Percentiles rank a stretch among this genome's conserved stretches.
Conservation (phyloP, 305 asterid species). For the Fraxinus sp. region DNA sequence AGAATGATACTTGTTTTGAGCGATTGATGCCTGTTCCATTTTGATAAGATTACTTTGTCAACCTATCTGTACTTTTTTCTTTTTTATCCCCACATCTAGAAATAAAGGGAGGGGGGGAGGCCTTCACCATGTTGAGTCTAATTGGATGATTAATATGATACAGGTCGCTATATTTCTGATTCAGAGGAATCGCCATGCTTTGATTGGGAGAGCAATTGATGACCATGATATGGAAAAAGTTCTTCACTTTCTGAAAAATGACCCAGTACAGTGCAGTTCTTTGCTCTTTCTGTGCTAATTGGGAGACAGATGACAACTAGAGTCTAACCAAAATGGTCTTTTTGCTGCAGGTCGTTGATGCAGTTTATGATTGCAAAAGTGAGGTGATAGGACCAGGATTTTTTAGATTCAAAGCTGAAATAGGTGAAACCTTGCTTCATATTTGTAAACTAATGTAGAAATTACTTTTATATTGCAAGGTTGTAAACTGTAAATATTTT, state of each 20-base stretch:
- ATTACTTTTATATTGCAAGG: conserved; percentile 13
- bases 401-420: conserved; percentile 96
- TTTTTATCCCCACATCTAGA: conserved; percentile 7
- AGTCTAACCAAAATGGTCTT: conserved; percentile 22
- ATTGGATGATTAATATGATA: conserved; percentile 23
- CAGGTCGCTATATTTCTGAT: conserved; percentile 97
- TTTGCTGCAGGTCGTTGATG: conserved; percentile 79
- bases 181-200: conserved; percentile 97
- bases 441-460: background rate
- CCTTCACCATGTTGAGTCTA: conserved; percentile 13
- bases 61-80: conserved; percentile 2
- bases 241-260: conserved; percentile 80
- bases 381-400: conserved; percentile 99
- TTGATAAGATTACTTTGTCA: background rate
- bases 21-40: background rate
- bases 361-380: conserved; percentile 95
- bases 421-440: conserved; percentile 54
- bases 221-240: conserved; percentile 88
- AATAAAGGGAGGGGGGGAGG: background rate
- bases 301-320: conserved; percentile 10
- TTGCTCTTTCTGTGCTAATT: conserved; percentile 5
- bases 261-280: conserved; percentile 54
- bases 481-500: conserved; percentile 6
- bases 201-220: conserved; percentile 98
- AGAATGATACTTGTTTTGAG: background rate